phyloP scores from a whole-genome alignment of 495 filamentous ascomycete species.

The Talaromyces proteolyticus region DNA sequence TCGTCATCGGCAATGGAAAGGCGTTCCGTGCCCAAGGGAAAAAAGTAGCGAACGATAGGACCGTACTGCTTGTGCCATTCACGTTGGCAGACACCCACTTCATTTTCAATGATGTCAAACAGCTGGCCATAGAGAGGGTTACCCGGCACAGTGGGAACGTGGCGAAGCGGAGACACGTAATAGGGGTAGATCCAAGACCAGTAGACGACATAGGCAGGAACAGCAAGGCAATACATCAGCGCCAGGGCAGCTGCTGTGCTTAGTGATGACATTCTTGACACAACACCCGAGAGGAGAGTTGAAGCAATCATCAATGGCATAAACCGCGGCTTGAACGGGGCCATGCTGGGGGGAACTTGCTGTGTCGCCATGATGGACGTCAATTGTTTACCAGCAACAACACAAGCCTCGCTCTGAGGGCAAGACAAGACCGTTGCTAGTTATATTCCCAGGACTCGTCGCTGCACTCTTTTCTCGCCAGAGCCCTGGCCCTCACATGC shows the following conservation, averaged over 20 bases:
- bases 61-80: conserved; percentile 35
- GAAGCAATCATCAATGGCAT: conserved; percentile 7
- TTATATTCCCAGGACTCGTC: too few species aligned
- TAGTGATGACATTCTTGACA: conserved; percentile 1
- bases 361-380: not conserved
- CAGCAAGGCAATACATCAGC: not conserved
- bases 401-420: not conserved
- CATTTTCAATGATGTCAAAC: conserved; percentile 28
- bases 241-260: conserved; percentile 4
- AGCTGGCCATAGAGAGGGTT: conserved; percentile 38
- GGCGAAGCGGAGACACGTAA: conserved; percentile 33
- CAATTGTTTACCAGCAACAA: not conserved
- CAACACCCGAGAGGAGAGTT: conserved; percentile 1
- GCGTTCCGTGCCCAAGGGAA: conserved; percentile 36
- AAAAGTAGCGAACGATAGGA: conserved; percentile 37
- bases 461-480: too few species aligned
- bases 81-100: conserved; percentile 32
- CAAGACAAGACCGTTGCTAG: not conserved
- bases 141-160: conserved; percentile 35
- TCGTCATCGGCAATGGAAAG: conserved; percentile 37
- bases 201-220: conserved; percentile 24
- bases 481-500: too few species aligned
- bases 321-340: conserved; percentile 5
- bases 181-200: conserved; percentile 33
- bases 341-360: not conserved